A percentile compares a stretch with the other conserved stretches of the same genome.
These are phyloP conservation scores for Citrus medica DNA, from an alignment of 345 rosid genomes.

Conservation along the genomic window DNA sequence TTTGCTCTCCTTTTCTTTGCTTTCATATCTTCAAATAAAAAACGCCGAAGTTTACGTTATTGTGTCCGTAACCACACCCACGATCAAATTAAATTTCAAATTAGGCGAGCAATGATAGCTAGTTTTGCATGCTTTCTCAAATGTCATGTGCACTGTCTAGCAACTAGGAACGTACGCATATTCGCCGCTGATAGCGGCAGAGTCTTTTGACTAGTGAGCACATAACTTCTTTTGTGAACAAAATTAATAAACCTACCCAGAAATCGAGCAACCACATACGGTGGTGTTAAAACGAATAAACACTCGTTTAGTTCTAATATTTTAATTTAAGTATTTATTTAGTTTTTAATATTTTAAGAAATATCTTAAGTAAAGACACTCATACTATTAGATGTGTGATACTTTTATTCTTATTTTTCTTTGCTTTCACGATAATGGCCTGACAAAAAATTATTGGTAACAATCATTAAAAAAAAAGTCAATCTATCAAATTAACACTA, in stretches of 20 bases:
- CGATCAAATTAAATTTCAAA: background rate
- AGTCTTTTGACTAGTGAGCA: background rate
- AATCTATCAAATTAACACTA: too few species aligned
- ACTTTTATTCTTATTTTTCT: too few species aligned
- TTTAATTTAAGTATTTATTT: too few species aligned
- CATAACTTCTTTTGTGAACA: background rate
- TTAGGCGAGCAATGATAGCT: background rate
- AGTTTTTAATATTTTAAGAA: too few species aligned
- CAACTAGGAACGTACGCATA: background rate
- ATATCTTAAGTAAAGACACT: too few species aligned
- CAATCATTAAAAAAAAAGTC: too few species aligned
- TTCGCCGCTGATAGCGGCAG: constrained; percentile 26
- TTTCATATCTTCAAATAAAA: too few species aligned
- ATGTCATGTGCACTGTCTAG: background rate
- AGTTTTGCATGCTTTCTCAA: background rate
- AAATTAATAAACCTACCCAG: background rate
- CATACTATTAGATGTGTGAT: too few species aligned
- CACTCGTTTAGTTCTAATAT: too few species aligned
- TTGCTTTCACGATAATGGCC: too few species aligned
- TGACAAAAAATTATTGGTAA: too few species aligned
- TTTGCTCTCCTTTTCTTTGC: too few species aligned
- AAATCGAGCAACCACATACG: background rate
- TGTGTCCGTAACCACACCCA: background rate
- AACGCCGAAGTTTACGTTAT: background rate
- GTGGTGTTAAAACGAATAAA: background rate